Evolutionary conservation across 2,329 filamentous ascomycete species (phyloP).

Genomic region (Podosphaera xanthii): DNA sequence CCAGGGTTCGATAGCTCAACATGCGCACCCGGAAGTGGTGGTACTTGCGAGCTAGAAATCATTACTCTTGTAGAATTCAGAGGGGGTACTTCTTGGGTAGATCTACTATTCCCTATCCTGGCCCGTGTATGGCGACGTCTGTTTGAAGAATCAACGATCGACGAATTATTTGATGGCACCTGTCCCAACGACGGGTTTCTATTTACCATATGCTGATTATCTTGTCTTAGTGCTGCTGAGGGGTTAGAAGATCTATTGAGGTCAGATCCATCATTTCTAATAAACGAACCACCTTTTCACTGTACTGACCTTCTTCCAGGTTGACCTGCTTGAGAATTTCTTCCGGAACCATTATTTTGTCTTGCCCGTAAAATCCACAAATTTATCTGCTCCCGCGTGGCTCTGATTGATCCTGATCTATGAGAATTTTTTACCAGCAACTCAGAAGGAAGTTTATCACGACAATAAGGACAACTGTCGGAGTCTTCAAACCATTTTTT

Average conservation of each 20-base stretch:
- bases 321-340: not conserved
- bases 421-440: conserved; percentile 6
- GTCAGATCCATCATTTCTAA: not conserved
- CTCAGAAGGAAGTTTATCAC: conserved; percentile 34
- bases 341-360: not conserved
- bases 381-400: conserved; percentile 4
- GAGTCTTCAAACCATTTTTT: conserved; percentile 42
- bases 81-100: conserved; percentile 6
- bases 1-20: not conserved
- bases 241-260: not conserved
- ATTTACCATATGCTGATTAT: conserved; percentile 3
- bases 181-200: conserved; percentile 5
- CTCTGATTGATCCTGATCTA: conserved; percentile 2
- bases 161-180: conserved; percentile 3
- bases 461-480: conserved; percentile 40
- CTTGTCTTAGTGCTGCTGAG: not conserved
- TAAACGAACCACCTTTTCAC: not conserved
- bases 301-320: not conserved
- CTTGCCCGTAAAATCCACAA: not conserved
- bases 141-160: conserved; percentile 8
- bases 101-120: conserved; percentile 7
- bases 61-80: conserved; percentile 8
- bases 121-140: conserved; percentile 10
- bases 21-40: not conserved
- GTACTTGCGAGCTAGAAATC: not conserved